Evolutionary conservation across 2,329 filamentous ascomycete genomes (phyloP), one percentile per base, ranked within the genome.

Genomic region (Trichoderma pleuroti): DNA sequence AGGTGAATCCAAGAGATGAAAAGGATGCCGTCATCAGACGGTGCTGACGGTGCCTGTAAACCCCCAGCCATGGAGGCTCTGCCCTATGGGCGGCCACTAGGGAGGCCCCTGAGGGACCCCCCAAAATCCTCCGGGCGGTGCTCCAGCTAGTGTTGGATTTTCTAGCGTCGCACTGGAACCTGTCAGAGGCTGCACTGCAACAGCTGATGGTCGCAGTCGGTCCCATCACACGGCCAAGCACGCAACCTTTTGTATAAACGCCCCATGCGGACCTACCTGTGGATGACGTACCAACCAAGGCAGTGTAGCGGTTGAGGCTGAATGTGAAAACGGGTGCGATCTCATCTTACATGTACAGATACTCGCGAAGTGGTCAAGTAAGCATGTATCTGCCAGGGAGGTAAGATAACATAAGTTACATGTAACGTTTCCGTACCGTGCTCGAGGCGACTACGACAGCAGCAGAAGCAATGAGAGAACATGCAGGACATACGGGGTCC

Each of bases 31-130:
- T 68, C 66, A 68, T 59, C 56, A 34, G 56, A 9, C 36, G 59
- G 65, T 56, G 39, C 39, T 60, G 56, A 36, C 56, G 24, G 30
- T 18, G n/a, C 61, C 28, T 28, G 24, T 28, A 26, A 52, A n/a
- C 62, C 62, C 49, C 26, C 3, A 5, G 26, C n/a, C 36, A n/a
- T n/a, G n/a, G n/a, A 26, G 56, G 56, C 66, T 61, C 30, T 32
- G 66, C 68, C 60, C 60, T 64, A 70, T 28, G 36, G 60, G 60
- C 28, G 52, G 42, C 68, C 68, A 64, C 68, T 59, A 70, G 34
- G 34, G 34, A 56, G 21, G n/a, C 46, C 59, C 68, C 49, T 57
- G 46, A 46, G 36, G 12, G 11, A 34, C 49, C 68, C 68, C 49
- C 54, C 12, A 30, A 39, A 64, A 46, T 64, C 11, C 24, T 21